These are phyloP conservation scores for Pichia cephalocereana DNA, from an alignment of 805 yeast genomes.

Conservation along the genomic window DNA sequence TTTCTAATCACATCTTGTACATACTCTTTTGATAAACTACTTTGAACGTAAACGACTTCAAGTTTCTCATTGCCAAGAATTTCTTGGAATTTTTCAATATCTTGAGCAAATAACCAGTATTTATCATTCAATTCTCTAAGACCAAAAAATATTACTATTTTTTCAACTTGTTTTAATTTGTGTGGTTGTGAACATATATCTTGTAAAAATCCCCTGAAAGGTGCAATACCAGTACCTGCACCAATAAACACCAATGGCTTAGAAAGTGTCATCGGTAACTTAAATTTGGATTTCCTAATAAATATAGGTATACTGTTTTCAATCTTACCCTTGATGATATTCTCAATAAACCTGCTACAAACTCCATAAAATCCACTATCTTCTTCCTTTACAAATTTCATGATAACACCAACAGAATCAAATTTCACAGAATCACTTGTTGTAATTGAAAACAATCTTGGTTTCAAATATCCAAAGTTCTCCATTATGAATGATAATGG, in stretches of 20 bases:
- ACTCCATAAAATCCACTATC: conserved; percentile 54
- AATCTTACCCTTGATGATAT: conserved; percentile 45
- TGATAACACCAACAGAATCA: conserved; percentile 62
- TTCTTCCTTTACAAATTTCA: conserved; percentile 63
- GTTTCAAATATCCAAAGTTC: conserved; percentile 65
- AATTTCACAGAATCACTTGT: conserved; percentile 60
- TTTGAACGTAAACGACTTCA: conserved; percentile 39
- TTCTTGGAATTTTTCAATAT: conserved; percentile 52
- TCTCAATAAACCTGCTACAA: conserved; percentile 70
- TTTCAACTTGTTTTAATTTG: conserved; percentile 39
- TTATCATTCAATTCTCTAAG: neutral
- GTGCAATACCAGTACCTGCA: conserved; percentile 97
- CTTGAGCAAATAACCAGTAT: neutral
- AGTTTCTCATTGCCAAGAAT: conserved; percentile 38
- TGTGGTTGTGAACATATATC: conserved; percentile 36
- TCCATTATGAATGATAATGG: conserved; percentile 81
- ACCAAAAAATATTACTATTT: conserved; percentile 72
- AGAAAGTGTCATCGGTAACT: conserved; percentile 69
- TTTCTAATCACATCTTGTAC: conserved; percentile 69
- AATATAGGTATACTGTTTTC: conserved; percentile 64
- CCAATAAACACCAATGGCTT: conserved; percentile 87
- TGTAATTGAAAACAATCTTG: conserved; percentile 89
- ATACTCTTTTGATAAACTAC: conserved; percentile 39
- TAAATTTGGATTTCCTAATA: conserved; percentile 81
- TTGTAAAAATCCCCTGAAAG: conserved; percentile 84